These are phyloP conservation scores for Candida ponderosae DNA, from an alignment of 805 yeast species.

Conservation along the genomic window DNA sequence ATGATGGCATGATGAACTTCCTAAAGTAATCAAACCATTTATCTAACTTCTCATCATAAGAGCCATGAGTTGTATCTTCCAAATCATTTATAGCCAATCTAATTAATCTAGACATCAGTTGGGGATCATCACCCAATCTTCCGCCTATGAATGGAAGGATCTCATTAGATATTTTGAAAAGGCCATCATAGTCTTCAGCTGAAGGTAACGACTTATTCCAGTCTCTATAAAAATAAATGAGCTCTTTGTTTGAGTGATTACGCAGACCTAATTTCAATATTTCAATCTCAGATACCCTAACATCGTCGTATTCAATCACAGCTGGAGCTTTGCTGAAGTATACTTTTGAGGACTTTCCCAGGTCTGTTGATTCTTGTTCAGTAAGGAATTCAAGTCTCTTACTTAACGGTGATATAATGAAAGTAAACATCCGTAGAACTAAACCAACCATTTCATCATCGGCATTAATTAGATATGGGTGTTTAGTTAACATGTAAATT, in stretches of 20 bases:
- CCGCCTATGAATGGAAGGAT: slow-evolving; percentile 50
- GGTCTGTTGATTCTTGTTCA: slow-evolving; percentile 3
- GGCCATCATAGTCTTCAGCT: slow-evolving; percentile 30
- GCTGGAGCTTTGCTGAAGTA: slow-evolving; percentile 12
- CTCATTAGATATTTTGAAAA: slow-evolving; percentile 40
- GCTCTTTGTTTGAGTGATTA: slow-evolving; percentile 8
- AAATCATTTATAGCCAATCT: slow-evolving; percentile 45
- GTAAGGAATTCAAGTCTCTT: slow-evolving; percentile 12
- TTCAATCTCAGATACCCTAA: slow-evolving; percentile 12
- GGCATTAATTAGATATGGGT: slow-evolving; percentile 52
- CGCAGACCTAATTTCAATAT: slow-evolving; percentile 24
- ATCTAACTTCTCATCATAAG: slow-evolving; percentile 11
- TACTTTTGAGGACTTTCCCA: slow-evolving; percentile 11
- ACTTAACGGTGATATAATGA: slow-evolving; percentile 43
- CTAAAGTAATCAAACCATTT: slow-evolving; percentile 58
- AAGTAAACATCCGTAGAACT: slow-evolving; percentile 41
- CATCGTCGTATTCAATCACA: slow-evolving; percentile 22
- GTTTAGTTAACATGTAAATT: slow-evolving; percentile 45
- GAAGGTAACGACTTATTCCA: slow-evolving; percentile 40
- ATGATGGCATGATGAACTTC: slow-evolving; percentile 56
- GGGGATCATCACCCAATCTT: slow-evolving; percentile 38
- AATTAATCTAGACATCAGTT: slow-evolving; percentile 48
- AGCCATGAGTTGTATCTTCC: slow-evolving; percentile 1
- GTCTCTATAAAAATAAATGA: slow-evolving; percentile 34
- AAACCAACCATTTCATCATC: slow-evolving; percentile 40